These are phyloP conservation scores for Coix lacrymajobi DNA, from an alignment of 176 grass and related monocot species.

Conservation along the genomic window DNA sequence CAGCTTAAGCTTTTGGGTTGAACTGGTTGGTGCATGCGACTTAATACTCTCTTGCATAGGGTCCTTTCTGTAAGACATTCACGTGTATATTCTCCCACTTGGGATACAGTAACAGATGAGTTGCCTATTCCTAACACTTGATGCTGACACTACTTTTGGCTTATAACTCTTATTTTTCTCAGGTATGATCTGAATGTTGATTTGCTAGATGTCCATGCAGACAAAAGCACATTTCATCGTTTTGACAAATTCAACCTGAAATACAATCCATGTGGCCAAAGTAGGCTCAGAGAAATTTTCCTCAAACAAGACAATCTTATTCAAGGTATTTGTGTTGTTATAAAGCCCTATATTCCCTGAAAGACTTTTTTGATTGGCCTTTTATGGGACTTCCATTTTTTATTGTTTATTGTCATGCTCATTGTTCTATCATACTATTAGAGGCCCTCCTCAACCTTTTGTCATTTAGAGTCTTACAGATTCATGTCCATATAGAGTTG, in stretches of 20 bases:
- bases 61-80: not conserved
- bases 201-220: constrained; percentile 96
- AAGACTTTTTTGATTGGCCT: constrained; percentile 4
- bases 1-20: too few relatives aligned
- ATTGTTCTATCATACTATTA: constrained; percentile 1
- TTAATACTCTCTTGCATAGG: not conserved
- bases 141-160: constrained; percentile 12
- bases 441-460: constrained; percentile 8
- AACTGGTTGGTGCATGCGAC: too few relatives aligned
- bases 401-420: not conserved
- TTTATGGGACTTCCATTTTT: not conserved
- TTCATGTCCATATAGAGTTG: not conserved
- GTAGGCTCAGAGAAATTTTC: constrained; percentile 94
- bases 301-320: constrained; percentile 99
- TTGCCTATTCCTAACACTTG: not conserved
- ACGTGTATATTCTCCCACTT: not conserved
- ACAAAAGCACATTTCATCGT: constrained; percentile 99
- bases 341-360: not conserved
- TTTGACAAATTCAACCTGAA: constrained; percentile 99
- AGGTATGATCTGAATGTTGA: constrained; percentile 98
- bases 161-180: constrained; percentile 34
- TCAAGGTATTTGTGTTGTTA: constrained; percentile 62
- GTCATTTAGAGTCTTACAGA: constrained; percentile 1
- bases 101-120: not conserved
- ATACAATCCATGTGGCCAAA: constrained; percentile 98